Percentiles rank a stretch among this genome's conserved stretches.
phyloP scores from a whole-genome alignment of 192 early-diverging fungal species.

The Umbelopsis vinacea region DNA sequence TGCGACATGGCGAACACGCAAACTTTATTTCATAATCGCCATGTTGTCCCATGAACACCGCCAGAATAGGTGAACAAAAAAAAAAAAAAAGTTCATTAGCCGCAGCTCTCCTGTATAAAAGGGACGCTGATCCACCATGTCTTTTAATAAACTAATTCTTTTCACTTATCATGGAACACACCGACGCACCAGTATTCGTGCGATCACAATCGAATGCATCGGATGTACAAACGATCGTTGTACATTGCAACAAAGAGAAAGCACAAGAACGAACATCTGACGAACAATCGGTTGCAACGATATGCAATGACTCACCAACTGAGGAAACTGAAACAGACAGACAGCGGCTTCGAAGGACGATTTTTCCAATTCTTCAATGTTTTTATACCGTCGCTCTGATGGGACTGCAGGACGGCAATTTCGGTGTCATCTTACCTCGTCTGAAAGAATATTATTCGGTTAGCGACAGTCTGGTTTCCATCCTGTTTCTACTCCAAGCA shows the following conservation, averaged over 20 bases:
- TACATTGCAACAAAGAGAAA: background rate
- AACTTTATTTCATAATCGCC: slow-evolving; percentile 4
- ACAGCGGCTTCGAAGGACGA: background rate
- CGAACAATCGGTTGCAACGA: background rate
- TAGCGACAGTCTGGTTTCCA: slow-evolving; percentile 28
- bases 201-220: background rate
- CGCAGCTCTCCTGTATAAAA: background rate
- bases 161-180: background rate
- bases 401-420: slow-evolving; percentile 37
- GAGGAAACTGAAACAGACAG: background rate
- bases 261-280: background rate
- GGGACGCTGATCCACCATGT: background rate
- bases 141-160: background rate
- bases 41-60: slow-evolving; percentile 1
- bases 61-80: background rate
- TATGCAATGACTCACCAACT: background rate
- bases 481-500: slow-evolving; percentile 31
- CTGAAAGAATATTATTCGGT: slow-evolving; percentile 37
- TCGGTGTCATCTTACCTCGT: slow-evolving; percentile 37
- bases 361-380: slow-evolving; percentile 15
- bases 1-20: background rate
- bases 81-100: background rate
- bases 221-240: background rate
- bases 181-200: background rate
- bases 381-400: slow-evolving; percentile 1